Evolutionary conservation across 495 filamentous ascomycete species (phyloP).

Genomic region (Collariella sp.): DNA sequence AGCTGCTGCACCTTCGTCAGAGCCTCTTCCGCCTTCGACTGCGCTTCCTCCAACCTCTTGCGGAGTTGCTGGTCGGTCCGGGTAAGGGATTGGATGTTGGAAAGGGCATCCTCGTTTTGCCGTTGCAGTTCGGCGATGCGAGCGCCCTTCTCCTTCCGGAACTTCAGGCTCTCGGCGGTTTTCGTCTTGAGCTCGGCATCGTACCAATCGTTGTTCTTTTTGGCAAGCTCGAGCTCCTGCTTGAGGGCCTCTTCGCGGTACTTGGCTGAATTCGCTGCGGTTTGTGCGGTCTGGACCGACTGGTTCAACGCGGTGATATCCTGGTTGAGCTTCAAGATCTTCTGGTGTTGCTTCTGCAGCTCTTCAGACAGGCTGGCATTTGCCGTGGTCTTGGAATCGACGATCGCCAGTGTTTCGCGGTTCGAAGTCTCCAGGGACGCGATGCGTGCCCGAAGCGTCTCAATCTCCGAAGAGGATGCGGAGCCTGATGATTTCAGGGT

Average conservation of each 20-base stretch:
- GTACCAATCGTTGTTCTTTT: slow-evolving; percentile 85
- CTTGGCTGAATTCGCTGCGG: slow-evolving; percentile 63
- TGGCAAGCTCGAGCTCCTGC: slow-evolving; percentile 79
- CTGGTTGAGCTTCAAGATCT: slow-evolving; percentile 70
- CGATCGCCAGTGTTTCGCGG: slow-evolving; percentile 73
- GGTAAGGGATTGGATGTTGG: slow-evolving; percentile 64
- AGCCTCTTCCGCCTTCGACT: slow-evolving; percentile 77
- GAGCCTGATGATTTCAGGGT: slow-evolving; percentile 66
- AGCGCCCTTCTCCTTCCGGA: slow-evolving; percentile 87
- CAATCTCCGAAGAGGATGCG: slow-evolving; percentile 66
- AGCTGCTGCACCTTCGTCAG: slow-evolving; percentile 72
- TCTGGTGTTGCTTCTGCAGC: slow-evolving; percentile 77
- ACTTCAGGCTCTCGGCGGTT: slow-evolving; percentile 72
- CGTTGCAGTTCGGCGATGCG: slow-evolving; percentile 81
- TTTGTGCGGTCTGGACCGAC: slow-evolving; percentile 68
- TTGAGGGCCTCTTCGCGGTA: slow-evolving; percentile 82
- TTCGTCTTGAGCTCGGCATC: slow-evolving; percentile 86
- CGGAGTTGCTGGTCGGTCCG: slow-evolving; percentile 73
- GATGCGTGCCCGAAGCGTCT: slow-evolving; percentile 68
- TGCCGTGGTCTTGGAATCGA: slow-evolving; percentile 82
- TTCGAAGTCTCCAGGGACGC: slow-evolving; percentile 82
- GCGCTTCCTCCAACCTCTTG: slow-evolving; percentile 70
- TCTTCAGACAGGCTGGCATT: slow-evolving; percentile 81
- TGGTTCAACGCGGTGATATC: slow-evolving; percentile 74
- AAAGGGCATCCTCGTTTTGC: slow-evolving; percentile 72